Conservation (phyloP, 2,329 filamentous ascomycete genomes). For the Epichloe bromicola region DNA sequence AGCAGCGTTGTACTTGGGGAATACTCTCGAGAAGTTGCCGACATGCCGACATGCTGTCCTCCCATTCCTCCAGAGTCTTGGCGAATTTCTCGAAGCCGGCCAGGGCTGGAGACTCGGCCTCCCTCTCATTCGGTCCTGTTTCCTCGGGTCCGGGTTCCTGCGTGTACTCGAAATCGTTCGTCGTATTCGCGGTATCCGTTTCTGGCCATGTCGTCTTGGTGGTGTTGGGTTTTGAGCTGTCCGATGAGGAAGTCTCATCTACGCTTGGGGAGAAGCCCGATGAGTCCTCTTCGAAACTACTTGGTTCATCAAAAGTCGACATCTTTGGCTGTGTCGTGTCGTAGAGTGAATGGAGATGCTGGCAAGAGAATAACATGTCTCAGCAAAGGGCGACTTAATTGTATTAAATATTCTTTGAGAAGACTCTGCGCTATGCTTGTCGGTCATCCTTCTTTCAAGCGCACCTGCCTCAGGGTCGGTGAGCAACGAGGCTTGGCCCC, state of each 20-base stretch:
- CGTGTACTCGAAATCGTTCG: not conserved
- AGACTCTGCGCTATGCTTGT: too few relatives aligned
- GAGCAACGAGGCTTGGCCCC: not conserved
- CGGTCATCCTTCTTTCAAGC: too few relatives aligned
- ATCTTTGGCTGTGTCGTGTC: not conserved
- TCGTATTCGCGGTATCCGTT: not conserved
- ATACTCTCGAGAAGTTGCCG: not conserved
- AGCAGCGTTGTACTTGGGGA: not conserved
- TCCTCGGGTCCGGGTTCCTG: not conserved
- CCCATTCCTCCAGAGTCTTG: not conserved
- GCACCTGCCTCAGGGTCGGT: not conserved
- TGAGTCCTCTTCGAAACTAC: not conserved
- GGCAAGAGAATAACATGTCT: too few relatives aligned
- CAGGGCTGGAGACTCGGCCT: not conserved
- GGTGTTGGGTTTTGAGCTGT: not conserved
- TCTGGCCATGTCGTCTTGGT: not conserved
- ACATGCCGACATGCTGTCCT: not conserved
- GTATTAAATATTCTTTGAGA: too few relatives aligned
- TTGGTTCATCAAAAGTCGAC: not conserved
- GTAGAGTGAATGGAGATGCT: too few relatives aligned
- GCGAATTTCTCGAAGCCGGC: not conserved
- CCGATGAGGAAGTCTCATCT: not conserved
- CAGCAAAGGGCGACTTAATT: too few relatives aligned
- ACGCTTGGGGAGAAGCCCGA: not conserved
- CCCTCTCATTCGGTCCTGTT: not conserved